A percentile compares a stretch with the other conserved stretches of the same genome.
These are phyloP conservation scores for Beta lomatogona DNA, from an alignment of 179 eudicot species.

Conservation along the genomic window DNA sequence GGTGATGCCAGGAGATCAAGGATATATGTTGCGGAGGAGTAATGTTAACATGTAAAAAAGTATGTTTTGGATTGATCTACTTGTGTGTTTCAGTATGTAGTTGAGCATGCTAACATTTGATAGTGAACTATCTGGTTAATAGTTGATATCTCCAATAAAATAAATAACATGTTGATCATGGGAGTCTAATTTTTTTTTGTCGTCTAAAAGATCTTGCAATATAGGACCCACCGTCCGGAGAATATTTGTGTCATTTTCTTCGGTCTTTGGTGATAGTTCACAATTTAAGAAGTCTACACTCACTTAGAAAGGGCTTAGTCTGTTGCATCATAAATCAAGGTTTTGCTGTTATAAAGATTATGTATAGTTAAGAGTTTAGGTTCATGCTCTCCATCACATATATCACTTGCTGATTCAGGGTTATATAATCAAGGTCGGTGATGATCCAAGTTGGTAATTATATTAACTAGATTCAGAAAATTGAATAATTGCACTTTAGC, in stretches of 20 bases:
- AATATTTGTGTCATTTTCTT: background rate
- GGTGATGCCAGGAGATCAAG: background rate
- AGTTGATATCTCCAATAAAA: background rate
- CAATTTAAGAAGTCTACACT: background rate
- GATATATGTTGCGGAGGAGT: background rate
- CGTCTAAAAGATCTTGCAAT: background rate
- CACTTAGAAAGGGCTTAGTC: background rate
- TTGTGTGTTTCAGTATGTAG: background rate
- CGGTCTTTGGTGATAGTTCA: background rate
- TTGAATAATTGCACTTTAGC: too few species aligned
- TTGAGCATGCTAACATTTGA: background rate
- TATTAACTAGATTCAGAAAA: too few species aligned
- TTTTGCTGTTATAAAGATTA: too few species aligned
- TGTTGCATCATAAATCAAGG: too few species aligned
- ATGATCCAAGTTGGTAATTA: too few species aligned
- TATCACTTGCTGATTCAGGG: too few species aligned
- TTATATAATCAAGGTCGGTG: too few species aligned
- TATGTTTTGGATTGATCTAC: background rate
- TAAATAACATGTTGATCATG: background rate
- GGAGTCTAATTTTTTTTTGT: background rate
- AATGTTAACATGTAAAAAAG: background rate
- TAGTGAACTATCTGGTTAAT: background rate
- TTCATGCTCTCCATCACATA: too few species aligned
- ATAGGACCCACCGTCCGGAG: background rate
- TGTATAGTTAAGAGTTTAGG: too few species aligned